These are phyloP conservation scores for Trichoderma gracile DNA, from an alignment of 2,329 filamentous ascomycete species.

Conservation along the genomic window DNA sequence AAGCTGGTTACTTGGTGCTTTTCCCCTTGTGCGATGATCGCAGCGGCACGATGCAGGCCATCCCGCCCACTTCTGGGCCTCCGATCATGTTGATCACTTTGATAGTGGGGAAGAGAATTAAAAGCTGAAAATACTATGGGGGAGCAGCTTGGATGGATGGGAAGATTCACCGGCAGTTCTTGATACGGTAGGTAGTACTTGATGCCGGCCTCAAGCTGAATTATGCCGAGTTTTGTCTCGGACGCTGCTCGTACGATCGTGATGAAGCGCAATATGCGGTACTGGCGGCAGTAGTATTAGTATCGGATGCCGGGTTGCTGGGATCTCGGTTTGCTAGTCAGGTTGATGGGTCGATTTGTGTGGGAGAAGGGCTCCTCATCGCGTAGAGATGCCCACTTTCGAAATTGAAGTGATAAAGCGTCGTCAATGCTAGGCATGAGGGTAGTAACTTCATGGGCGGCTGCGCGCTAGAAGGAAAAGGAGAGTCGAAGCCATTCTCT, in stretches of 20 bases:
- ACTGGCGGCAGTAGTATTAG: too few relatives aligned
- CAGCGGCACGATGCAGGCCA: conserved; percentile 16
- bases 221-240: neutral
- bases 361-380: neutral
- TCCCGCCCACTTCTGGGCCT: conserved; percentile 12
- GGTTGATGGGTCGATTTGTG: neutral
- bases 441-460: neutral
- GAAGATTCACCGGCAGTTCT: neutral
- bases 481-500: neutral
- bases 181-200: too few relatives aligned
- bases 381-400: conserved; percentile 5
- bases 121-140: conserved; percentile 1
- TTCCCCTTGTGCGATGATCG: conserved; percentile 19
- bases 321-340: neutral
- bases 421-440: conserved; percentile 4
- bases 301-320: neutral
- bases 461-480: neutral
- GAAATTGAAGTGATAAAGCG: conserved; percentile 16
- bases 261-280: neutral
- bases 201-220: neutral
- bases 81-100: conserved; percentile 23
- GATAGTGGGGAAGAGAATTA: conserved; percentile 1
- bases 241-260: conserved; percentile 8
- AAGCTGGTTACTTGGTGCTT: neutral
- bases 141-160: neutral